Percentiles rank a stretch among this genome's conserved stretches.
phyloP scores from a whole-genome alignment of 2,329 filamentous ascomycete genomes.

The Sporothrix mexicana region DNA sequence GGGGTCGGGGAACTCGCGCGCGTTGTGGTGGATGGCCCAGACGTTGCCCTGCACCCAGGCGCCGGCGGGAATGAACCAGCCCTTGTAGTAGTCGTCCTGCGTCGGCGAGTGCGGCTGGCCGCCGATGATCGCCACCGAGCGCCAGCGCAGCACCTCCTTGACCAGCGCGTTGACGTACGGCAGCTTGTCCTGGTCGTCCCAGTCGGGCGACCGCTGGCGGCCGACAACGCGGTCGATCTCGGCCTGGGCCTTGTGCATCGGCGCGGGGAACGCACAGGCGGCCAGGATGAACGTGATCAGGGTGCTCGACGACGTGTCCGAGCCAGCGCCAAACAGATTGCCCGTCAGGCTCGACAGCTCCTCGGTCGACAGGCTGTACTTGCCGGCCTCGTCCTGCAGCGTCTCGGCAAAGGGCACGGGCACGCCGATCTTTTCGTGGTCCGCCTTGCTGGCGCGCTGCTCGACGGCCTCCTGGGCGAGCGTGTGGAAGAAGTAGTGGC shows the following conservation, averaged over 20 bases:
- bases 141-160: constrained; percentile 63
- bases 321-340: constrained; percentile 55
- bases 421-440: constrained; percentile 38
- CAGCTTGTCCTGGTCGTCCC: constrained; percentile 53
- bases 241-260: constrained; percentile 55
- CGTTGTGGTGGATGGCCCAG: constrained; percentile 57
- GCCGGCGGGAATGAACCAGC: constrained; percentile 56
- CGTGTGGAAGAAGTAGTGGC: constrained; percentile 58
- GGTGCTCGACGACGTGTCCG: constrained; percentile 56
- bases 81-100: constrained; percentile 55
- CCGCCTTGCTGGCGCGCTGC: constrained; percentile 44
- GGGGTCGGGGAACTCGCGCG: constrained; percentile 55
- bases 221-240: constrained; percentile 61
- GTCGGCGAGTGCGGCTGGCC: constrained; percentile 58
- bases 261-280: constrained; percentile 55
- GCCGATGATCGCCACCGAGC: constrained; percentile 58
- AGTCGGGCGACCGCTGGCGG: constrained; percentile 51
- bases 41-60: constrained; percentile 58
- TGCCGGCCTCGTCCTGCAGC: constrained; percentile 54
- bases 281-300: constrained; percentile 57
- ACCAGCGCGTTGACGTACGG: constrained; percentile 61
- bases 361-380: constrained; percentile 52
- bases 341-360: constrained; percentile 56
- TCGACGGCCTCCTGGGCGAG: constrained; percentile 57
- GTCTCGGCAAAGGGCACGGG: constrained; percentile 51